Conservation (phyloP, 441 rosid genomes). For the Euphorbia celastroides region DNA sequence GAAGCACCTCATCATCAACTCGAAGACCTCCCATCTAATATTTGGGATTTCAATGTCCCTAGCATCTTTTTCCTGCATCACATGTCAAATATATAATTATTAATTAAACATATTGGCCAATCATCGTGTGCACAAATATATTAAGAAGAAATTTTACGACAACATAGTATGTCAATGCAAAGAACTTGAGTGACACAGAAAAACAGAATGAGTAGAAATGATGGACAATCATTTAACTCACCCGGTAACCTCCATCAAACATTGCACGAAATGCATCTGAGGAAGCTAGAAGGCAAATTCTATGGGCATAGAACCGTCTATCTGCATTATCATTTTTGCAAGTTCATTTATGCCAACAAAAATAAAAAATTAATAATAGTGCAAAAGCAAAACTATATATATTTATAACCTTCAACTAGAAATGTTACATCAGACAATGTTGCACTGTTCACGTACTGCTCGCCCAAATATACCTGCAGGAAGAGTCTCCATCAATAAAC, state of each 20-base stretch:
- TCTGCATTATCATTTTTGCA: slow-evolving; percentile 43
- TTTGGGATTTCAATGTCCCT: slow-evolving; percentile 98
- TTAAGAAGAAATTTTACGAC: background rate
- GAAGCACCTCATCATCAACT: slow-evolving; percentile 95
- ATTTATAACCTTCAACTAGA: slow-evolving; percentile 85
- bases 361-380: background rate
- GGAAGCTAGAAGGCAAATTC: slow-evolving; percentile 97
- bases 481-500: slow-evolving; percentile 5
- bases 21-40: slow-evolving; percentile 98
- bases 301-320: slow-evolving; percentile 86
- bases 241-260: slow-evolving; percentile 99
- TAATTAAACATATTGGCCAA: background rate
- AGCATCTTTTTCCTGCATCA: slow-evolving; percentile 83
- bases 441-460: slow-evolving; percentile 85
- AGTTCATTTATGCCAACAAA: slow-evolving; percentile 15
- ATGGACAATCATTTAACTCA: slow-evolving; percentile 31
- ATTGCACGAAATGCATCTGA: slow-evolving; percentile 99
- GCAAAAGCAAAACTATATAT: slow-evolving; percentile 16
- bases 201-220: background rate
- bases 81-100: slow-evolving; percentile 13
- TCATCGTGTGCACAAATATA: background rate
- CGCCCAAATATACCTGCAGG: slow-evolving; percentile 88
- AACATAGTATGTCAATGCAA: background rate
- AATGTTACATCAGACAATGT: slow-evolving; percentile 94
- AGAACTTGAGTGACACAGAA: background rate